Base-by-base conservation (phyloP, 352 stramenopile genomes). In the Peronospora farinosa region DNA sequence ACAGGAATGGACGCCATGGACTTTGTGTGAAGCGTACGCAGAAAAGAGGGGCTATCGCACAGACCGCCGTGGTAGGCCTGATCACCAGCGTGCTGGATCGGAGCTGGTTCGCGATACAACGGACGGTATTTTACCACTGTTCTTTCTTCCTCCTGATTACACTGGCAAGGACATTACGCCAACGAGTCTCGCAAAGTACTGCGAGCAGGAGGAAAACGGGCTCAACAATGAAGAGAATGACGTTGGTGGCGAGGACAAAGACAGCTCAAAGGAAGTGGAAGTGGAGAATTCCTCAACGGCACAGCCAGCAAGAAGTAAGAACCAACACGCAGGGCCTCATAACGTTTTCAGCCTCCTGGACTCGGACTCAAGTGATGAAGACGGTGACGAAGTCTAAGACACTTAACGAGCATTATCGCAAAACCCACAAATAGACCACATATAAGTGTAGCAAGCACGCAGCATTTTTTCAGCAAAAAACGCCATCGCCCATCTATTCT, bases 1-100 rank as follows among this genome's bases (percentile, higher is more conserved):
- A 9, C 51, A 89, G 77, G 78, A 88, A 50, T 93, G 83, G 83
- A 87, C 79, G 7, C 76, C 83, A 7, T 93, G 78, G 76, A 89
- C 74, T 11, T 53, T 93, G 36, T 86, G 78, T 17, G 83, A 93
- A 65, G 79, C 83, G 11, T 93, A 93, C 48, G 83, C 83, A 10
- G 76, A 86, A 44, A 88, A 91, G 62, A 77, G 82, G 17, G 78
- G 83, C 0, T 93, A 90, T 46, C 79, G 80, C 23, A 88, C 82
- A 2, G 82, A 89, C 25, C 78, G 78, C 17, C 77, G 77, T 27
- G 82, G 82, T 25, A 80, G 82, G 25, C 82, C 79, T 3, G 82
- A 92, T 45, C 79, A 89, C 51, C 82, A 92, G 44, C 82, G 82
- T 32, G 82, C 82, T 39, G 82, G 81, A 43, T 71, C 78, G 12